Base-by-base conservation (phyloP, 768 basidiomycete species). In the Phanerodontia chrysosporium region DNA sequence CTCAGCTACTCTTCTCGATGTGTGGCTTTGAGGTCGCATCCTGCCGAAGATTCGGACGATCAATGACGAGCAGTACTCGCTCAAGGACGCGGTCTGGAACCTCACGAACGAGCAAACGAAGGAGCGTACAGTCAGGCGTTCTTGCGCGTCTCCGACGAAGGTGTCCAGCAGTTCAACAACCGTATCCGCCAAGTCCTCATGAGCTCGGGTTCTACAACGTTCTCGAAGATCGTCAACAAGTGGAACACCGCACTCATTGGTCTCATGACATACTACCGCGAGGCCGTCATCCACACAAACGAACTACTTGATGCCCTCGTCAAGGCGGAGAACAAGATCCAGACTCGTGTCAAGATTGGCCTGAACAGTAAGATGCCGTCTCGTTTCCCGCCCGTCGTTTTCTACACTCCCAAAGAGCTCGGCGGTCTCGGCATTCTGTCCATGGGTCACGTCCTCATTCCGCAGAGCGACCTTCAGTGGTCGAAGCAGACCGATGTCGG, bases 271-370 rank as follows among this genome's bases (percentile, higher is more conserved):
- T 98, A 98, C 75, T 96, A 96, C 72, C 91, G 95, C 60, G 95
- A 98, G 69, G 95, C 95, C 28, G 95, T 98, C 65, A 94, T 98
- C 55, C 94, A 97, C 73, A 98, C 96, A 44, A 94, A 95, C 67
- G 96, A 98, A 73, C 79, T 99, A 21, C 83, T 99, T 49, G 97
- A 98, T 70, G 84, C 94, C 0, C 80, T 98, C 42, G 97, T 99
- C 69, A 99, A 99, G 75, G 94, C 95, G 1, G 96, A 99, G 78
- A 98, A 98, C 83, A 98, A 98, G 80, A 96, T 98, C 49, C 97
- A 99, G 75, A 98, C 95, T 2, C 92, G 97, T 75, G 96, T 99
- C 68, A 98, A 98, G 82, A 98, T 99, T 62, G 97, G 96, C n/a
- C 70, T 97, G 65, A 97, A 98, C 81, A 92, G 90, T 73, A 97